Conservation (phyloP, 371 early-diverging fungal species). For the Mortierella sp. region DNA sequence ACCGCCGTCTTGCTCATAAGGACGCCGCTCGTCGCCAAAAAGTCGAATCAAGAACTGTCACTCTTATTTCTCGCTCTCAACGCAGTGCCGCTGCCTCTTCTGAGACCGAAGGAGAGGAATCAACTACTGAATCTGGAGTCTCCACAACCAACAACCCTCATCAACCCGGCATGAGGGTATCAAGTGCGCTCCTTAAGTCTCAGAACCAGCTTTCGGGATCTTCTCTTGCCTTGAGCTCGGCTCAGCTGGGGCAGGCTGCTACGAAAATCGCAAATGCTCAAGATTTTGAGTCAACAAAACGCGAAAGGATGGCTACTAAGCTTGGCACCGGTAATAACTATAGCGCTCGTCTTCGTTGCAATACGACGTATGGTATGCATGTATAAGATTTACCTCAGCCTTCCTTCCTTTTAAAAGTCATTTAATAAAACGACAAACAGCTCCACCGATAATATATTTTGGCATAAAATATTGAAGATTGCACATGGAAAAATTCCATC, state of each 20-base stretch:
- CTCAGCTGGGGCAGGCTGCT: constrained; percentile 16
- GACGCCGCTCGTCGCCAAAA: constrained; percentile 52
- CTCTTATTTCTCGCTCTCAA: constrained; percentile 22
- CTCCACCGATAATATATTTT: no score
- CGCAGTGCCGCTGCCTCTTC: constrained; percentile 13
- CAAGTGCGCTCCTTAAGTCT: constrained; percentile 30
- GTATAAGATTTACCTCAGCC: background rate
- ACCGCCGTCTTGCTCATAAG: constrained; percentile 52
- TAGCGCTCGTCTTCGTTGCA: constrained; percentile 11
- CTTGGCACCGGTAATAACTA: constrained; percentile 8
- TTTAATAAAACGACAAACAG: background rate
- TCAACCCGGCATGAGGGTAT: constrained; percentile 17
- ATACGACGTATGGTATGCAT: constrained; percentile 12
- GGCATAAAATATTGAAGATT: no score
- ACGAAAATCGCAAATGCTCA: constrained; percentile 23
- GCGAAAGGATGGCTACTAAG: constrained; percentile 19
- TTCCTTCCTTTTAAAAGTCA: background rate
- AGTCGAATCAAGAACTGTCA: constrained; percentile 43
- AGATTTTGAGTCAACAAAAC: constrained; percentile 27
- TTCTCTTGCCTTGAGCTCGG: constrained; percentile 5
- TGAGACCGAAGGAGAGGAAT: background rate
- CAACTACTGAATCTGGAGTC: background rate
- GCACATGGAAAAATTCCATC: no score
- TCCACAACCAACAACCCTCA: constrained; percentile 21
- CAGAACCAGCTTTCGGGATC: constrained; percentile 46